Conservation (phyloP, 75 land plant species). For the Cryptomeria japonica region DNA sequence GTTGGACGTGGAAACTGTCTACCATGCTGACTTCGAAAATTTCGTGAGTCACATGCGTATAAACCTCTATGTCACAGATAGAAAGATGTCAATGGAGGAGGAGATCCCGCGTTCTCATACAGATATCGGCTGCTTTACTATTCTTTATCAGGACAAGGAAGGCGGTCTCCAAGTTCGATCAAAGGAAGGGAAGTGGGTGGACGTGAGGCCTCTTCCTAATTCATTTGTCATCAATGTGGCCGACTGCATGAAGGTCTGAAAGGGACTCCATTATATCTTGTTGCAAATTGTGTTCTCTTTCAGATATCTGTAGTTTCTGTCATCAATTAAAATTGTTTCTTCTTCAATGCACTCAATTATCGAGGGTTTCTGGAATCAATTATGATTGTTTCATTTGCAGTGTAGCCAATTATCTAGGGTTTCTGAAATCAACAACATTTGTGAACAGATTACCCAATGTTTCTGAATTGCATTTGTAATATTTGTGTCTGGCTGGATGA, state of each 20-base stretch:
- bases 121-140: constrained; percentile 4
- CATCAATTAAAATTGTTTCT: no score
- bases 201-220: background rate
- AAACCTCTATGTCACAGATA: background rate
- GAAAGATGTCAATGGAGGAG: background rate
- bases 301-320: no score
- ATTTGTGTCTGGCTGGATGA: no score
- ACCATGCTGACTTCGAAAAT: background rate
- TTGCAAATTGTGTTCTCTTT: no score
- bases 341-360: no score
- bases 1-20: background rate
- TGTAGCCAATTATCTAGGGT: no score
- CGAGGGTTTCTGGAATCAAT: no score
- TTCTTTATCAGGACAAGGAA: background rate
- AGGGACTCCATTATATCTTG: background rate
- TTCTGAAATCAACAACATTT: no score
- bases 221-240: constrained; percentile 2
- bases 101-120: background rate
- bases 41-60: background rate
- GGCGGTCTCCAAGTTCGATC: constrained; percentile 6
- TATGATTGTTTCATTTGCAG: no score
- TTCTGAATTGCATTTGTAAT: no score
- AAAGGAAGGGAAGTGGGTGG: background rate
- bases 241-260: background rate
- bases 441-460: no score